Evolutionary conservation across 1,284 basidiomycete species (phyloP).

Genomic region (Apiotrichum siamense): DNA sequence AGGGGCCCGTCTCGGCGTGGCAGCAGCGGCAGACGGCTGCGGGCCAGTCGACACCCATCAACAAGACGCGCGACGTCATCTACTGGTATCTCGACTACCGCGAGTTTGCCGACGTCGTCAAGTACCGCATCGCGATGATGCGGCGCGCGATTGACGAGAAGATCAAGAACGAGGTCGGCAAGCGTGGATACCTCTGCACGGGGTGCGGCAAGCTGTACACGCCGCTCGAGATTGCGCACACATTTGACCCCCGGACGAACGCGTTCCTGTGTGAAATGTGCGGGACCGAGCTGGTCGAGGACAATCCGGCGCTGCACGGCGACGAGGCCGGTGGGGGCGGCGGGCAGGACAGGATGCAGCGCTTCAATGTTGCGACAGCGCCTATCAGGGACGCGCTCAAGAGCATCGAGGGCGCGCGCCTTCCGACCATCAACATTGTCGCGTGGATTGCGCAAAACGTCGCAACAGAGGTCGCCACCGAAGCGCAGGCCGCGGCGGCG

Average conservation of each 20-base stretch:
- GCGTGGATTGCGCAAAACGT: conserved; percentile 44
- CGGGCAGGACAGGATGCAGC: conserved; percentile 74
- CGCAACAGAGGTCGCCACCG: conserved; percentile 55
- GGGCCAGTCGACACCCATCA: conserved; percentile 4
- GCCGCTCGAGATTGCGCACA: conserved; percentile 78
- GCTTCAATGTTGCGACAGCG: conserved; percentile 86
- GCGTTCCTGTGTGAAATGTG: conserved; percentile 53
- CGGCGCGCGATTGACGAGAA: conserved; percentile 79
- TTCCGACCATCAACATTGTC: conserved; percentile 39
- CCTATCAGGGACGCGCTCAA: conserved; percentile 80
- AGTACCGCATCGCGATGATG: conserved; percentile 97
- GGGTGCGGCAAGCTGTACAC: conserved; percentile 79
- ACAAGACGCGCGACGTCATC: conserved; percentile 48
- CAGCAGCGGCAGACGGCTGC: conserved; percentile 18
- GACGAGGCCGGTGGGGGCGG: conserved; percentile 4
- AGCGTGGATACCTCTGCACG: conserved; percentile 92
- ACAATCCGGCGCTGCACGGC: conserved; percentile 58
- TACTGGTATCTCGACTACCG: conserved; percentile 98
- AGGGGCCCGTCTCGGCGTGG: conserved; percentile 28
- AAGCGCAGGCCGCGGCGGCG: conserved; percentile 56
- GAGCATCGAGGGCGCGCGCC: conserved; percentile 65
- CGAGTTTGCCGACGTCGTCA: conserved; percentile 91
- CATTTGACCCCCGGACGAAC: conserved; percentile 50
- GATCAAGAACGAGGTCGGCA: conserved; percentile 78
- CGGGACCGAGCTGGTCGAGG: conserved; percentile 74